Base-by-base conservation (phyloP, 148 eudicot genomes). In the Selenicereus undatus region DNA sequence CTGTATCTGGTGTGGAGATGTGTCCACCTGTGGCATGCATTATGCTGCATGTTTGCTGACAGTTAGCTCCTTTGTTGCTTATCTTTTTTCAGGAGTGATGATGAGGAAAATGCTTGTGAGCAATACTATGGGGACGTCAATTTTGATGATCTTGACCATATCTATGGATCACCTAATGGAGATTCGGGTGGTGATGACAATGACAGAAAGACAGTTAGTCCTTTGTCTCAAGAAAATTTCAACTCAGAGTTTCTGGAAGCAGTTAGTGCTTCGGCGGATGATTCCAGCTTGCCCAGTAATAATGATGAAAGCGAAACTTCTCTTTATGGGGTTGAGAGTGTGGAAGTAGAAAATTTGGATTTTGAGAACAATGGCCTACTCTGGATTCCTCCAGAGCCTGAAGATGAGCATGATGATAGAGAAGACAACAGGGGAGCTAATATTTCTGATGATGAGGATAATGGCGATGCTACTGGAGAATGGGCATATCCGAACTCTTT, bases 301-400 rank as follows among this genome's bases (percentile, higher is more conserved):
- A 82, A 80, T 78, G 91, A 88, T 76, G 98, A 89, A 83, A 81
- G 84, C 83, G 97, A 91, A 80, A 85, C 91, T 52, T 93, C 95
- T 52, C 68, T 87, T 13, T 90, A 88, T 87, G 90, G 79, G 72
- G 78, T 88, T 39, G 88, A 87, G 83, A 87, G 84, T 81, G 89
- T 82, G 24, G 86, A 90, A 72, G 78, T 76, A 52, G 99, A 94
- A 83, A 93, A 91, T 74, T 87, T 96, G 80, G 99, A 96, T 88
- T 96, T 94, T 85, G 99, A 96, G 84, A 94, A 90, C 83, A 88
- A 91, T 85, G 98, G 94, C 74, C 84, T 90, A 75, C 90, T 96
- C 39, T 96, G 99, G 99, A 91, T 94, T 56, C 98, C 99, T n/a
- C 99, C 99, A 43, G 95, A 94, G 27, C 92, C 99, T 60, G 98